Percentiles rank a stretch among this genome's conserved stretches.
Evolutionary conservation across 1,284 basidiomycete species (phyloP).

Genomic region (Phellinidium pouzarii): DNA sequence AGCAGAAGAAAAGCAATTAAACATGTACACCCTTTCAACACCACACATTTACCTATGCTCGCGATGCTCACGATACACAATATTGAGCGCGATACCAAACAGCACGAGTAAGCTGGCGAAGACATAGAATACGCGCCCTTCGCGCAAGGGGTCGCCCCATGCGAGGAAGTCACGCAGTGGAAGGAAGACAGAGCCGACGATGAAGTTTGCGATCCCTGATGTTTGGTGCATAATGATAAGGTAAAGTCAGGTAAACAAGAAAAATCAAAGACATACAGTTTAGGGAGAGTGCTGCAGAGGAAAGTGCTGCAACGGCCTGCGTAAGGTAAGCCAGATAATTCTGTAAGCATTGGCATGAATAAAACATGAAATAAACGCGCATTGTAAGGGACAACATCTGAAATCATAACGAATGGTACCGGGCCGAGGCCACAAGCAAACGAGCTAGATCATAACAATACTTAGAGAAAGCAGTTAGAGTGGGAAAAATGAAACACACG

Average conservation of each 20-base stretch:
- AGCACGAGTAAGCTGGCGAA: slow-evolving; percentile 51
- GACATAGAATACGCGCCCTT: slow-evolving; percentile 79
- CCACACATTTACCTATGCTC: background rate
- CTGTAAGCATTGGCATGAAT: slow-evolving; percentile 13
- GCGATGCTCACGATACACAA: slow-evolving; percentile 29
- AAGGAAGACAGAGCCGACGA: slow-evolving; percentile 77
- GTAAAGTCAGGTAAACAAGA: too few relatives aligned
- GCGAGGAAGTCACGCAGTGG: slow-evolving; percentile 73
- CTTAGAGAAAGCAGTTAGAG: background rate
- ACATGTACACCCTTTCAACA: background rate
- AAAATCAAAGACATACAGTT: slow-evolving; percentile 69
- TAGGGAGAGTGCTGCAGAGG: slow-evolving; percentile 76
- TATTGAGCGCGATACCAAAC: slow-evolving; percentile 33
- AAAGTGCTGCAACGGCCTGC: slow-evolving; percentile 79
- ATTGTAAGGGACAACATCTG: slow-evolving; percentile 81
- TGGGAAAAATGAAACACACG: slow-evolving; percentile 38
- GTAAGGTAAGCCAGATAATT: slow-evolving; percentile 2
- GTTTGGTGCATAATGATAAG: too few relatives aligned
- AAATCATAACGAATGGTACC: slow-evolving; percentile 86
- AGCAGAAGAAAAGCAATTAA: too few relatives aligned
- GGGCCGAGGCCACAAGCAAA: slow-evolving; percentile 91
- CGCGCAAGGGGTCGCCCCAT: slow-evolving; percentile 53
- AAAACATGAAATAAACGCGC: slow-evolving; percentile 36
- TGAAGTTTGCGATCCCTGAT: slow-evolving; percentile 83
- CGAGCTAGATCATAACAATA: slow-evolving; percentile 40